Conservation (phyloP, 371 early-diverging fungal genomes). For the Saksenaea oblongispora region DNA sequence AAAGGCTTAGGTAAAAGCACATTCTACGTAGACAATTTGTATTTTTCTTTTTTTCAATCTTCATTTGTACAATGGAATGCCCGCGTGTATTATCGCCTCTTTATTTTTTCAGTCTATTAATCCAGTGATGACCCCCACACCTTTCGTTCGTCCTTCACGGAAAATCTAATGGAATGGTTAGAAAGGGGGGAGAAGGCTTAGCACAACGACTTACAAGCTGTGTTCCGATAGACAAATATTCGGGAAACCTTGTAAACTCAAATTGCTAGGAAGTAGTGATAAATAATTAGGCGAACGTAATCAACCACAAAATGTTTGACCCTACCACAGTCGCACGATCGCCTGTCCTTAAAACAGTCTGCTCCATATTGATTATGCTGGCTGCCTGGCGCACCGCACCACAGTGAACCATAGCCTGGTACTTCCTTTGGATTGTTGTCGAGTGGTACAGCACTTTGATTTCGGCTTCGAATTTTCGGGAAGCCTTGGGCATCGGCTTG, state of each 20-base stretch:
- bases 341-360: constrained; percentile 80
- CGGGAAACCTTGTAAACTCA: constrained; percentile 83
- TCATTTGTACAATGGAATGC: neutral
- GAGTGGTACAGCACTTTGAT: constrained; percentile 87
- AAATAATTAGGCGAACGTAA: constrained; percentile 16
- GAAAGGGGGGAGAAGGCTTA: neutral
- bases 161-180: constrained; percentile 51
- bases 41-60: neutral
- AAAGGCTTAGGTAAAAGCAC: neutral
- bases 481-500: constrained; percentile 61
- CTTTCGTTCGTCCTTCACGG: constrained; percentile 91
- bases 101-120: constrained; percentile 20
- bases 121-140: constrained; percentile 82
- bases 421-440: constrained; percentile 85
- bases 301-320: neutral
- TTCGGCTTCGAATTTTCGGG: constrained; percentile 87
- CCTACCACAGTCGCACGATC: constrained; percentile 80
- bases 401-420: constrained; percentile 95
- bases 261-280: constrained; percentile 44
- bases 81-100: neutral
- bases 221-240: constrained; percentile 76
- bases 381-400: constrained; percentile 91
- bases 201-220: constrained; percentile 54
- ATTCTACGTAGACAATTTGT: neutral
- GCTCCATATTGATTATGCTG: constrained; percentile 75